Base-by-base conservation (phyloP, 345 rosid species). In the Hibiscus tridactylites region DNA sequence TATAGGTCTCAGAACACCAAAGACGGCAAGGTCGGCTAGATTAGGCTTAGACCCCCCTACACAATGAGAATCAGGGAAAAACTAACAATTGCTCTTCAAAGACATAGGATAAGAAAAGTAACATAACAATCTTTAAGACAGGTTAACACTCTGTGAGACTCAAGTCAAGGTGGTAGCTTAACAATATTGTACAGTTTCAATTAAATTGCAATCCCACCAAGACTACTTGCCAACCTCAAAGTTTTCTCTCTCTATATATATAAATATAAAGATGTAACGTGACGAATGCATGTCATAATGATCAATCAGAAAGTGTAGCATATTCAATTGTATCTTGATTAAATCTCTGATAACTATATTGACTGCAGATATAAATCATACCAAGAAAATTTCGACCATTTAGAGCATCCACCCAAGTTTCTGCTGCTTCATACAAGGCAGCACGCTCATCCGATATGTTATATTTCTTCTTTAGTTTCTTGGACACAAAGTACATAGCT, bases 401-500 rank as follows among this genome's bases (percentile, higher is more conserved):
- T 54, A 89, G 74, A 62, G 88, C 90, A 76, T 83, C 77, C 17
- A 89, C 88, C 94, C 91, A 87, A 42, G 86, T 85, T 81, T 89
- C 87, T 44, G 88, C 90, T 71, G 91, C 81, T 54, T 81, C 87
- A 68, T 87, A 89, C 64, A 87, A 72, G 64, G 90, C 83, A 54
- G 82, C 85, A 46, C 94, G 89, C 62, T 89, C 94, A 73, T 87
- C 93, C 3, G 79, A 83, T 57, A 89, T 89, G 77, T 85, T 85
- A 73, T 89, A 83, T 73, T 81, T 89, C 85, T 84, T 89, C 80
- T 85, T 85, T 79, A 85, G 76, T 1, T 85, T 87, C 82, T 84
- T 89, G 29, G 93, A 85, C 46, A 89, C 88, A 72, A 89, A 89
- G 35, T 84, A 85, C 94, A 87, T 87, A 0, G 89, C 88, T 37